Evolutionary conservation across 768 basidiomycete species (phyloP).

Genomic region (Tylopilus cervinicoccineus): DNA sequence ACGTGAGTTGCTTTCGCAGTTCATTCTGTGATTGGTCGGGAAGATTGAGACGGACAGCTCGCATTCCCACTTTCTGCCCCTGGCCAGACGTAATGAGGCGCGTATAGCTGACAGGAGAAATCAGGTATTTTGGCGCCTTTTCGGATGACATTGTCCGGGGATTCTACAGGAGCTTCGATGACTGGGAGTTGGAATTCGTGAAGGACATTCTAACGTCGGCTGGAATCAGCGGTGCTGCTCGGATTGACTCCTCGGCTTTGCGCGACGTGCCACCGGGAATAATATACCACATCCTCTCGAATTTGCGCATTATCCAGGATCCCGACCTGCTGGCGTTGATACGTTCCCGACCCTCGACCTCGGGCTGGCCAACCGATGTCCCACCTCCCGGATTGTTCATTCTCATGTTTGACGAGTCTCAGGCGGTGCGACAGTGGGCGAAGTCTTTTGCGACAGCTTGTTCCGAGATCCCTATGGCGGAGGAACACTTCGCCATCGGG

Average conservation of each 20-base stretch:
- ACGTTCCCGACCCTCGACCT: slow-evolving; percentile 24
- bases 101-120: slow-evolving; percentile 14
- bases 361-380: slow-evolving; percentile 53
- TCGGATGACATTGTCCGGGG: slow-evolving; percentile 40
- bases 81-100: slow-evolving; percentile 1
- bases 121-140: slow-evolving; percentile 75
- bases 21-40: not conserved
- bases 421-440: slow-evolving; percentile 59
- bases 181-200: slow-evolving; percentile 59
- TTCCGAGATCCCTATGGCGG: slow-evolving; percentile 42
- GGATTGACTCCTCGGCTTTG: slow-evolving; percentile 28
- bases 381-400: slow-evolving; percentile 60
- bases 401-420: slow-evolving; percentile 49
- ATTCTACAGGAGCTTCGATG: slow-evolving; percentile 62
- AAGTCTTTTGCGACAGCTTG: slow-evolving; percentile 39
- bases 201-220: slow-evolving; percentile 42
- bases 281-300: slow-evolving; percentile 60
- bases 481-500: slow-evolving; percentile 42
- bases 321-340: slow-evolving; percentile 37
- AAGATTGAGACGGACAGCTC: slow-evolving; percentile 5
- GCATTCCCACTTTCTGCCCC: slow-evolving; percentile 8
- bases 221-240: slow-evolving; percentile 14
- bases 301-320: slow-evolving; percentile 54
- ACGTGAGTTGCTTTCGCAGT: slow-evolving; percentile 54
- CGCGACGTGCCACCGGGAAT: slow-evolving; percentile 45